Evolutionary conservation across 768 basidiomycete species (phyloP), one percentile per base, ranked within the genome.

Genomic region (Hebeloma cylindrosporum): DNA sequence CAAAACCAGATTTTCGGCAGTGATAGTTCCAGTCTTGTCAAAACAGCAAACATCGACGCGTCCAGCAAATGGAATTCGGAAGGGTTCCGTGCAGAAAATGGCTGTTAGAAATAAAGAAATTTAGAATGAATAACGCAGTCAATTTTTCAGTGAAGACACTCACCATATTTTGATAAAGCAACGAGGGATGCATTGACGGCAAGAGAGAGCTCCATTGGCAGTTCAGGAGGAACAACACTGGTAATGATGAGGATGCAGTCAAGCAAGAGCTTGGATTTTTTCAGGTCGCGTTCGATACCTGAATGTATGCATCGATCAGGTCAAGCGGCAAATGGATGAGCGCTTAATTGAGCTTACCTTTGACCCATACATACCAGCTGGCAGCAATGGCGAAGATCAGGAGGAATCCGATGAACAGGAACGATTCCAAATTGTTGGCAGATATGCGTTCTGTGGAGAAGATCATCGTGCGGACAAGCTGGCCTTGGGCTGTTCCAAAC

Each of bases 21-120:
- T 99, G 54, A 99, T 97, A 0, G 96, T 98, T 17, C 95, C 96
- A 0, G 96, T 99, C 76, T 99, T 99, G 68, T 99, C 96, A 56
- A 99, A 98, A 67, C 96, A 98, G 66, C 96, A 99, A 11, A 98
- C 87, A 56, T 99, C 96, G 2, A 98, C 93, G 16, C 93, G 80
- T 4, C 96, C 96, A 4, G 96, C 96, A 50, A 73, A 89, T 0
- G 96, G 94, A 50, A 98, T 99, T 16, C 96, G 82, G 81, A 99
- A 98, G 1, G 96, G 96, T 59, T 99, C 96, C 13, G 96, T 99
- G 62, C 96, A 98, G 70, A 94, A 99, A 47, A 98, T 99, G 5
- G 95, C 95, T 96, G 51, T 11, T 47, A 41, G 3, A 26, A 50
- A 23, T 27, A 48, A 27, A 29, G 5, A 23, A 4, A 7, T 9